phyloP scores from a whole-genome alignment of 768 basidiomycete species.

The Cubamyces lactineus region DNA sequence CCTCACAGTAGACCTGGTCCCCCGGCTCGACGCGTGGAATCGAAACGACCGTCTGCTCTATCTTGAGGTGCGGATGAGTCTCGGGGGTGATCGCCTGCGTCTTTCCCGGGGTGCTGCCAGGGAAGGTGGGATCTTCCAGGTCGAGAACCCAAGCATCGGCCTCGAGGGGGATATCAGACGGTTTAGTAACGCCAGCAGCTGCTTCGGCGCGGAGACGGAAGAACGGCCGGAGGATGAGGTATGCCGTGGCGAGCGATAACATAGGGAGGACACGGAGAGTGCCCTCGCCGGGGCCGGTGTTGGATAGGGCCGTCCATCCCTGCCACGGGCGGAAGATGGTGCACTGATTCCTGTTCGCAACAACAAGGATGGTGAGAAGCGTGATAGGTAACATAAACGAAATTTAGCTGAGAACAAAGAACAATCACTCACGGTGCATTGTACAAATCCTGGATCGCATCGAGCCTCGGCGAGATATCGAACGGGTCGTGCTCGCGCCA shows the following conservation, averaged over 20 bases:
- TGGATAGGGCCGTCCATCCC: conserved; percentile 53
- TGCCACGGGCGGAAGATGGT: conserved; percentile 56
- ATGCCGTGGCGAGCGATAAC: conserved; percentile 65
- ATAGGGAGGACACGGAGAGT: conserved; percentile 70
- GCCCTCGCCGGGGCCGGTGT: conserved; percentile 66
- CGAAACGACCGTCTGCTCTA: conserved; percentile 64
- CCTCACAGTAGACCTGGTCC: conserved; percentile 69
- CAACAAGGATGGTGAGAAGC: not conserved
- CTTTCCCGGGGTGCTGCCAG: conserved; percentile 30
- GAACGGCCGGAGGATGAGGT: conserved; percentile 77
- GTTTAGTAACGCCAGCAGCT: conserved; percentile 19
- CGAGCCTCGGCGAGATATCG: conserved; percentile 56
- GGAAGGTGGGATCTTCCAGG: conserved; percentile 32
- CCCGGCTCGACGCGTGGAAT: conserved; percentile 73
- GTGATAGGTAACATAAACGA: not conserved
- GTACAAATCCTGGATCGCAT: conserved; percentile 67
- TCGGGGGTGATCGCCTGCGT: conserved; percentile 51
- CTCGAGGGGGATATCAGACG: conserved; percentile 25
- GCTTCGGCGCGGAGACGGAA: conserved; percentile 53
- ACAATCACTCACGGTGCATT: conserved; percentile 50
- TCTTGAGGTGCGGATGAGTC: conserved; percentile 67
- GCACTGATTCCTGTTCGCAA: conserved; percentile 27
- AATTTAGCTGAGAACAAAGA: not conserved
- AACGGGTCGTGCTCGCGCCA: conserved; percentile 71
- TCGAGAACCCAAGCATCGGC: conserved; percentile 34